Conservation (phyloP, 1,284 basidiomycete genomes). For the Vanrija humicola region DNA sequence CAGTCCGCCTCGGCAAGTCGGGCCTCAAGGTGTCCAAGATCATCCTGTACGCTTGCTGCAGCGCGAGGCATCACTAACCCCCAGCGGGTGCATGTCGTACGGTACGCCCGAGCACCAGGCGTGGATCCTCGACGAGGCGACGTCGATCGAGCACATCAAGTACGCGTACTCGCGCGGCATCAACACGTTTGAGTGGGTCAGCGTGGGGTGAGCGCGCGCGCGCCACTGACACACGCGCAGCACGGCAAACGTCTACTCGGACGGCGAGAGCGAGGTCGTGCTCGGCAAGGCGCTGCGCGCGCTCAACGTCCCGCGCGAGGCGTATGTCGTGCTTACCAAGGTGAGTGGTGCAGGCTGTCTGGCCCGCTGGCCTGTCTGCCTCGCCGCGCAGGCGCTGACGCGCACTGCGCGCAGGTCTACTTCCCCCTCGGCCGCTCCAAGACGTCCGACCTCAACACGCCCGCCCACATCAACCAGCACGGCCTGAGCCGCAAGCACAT, state of each 20-base stretch:
- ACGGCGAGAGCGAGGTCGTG: constrained; percentile 58
- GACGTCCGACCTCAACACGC: neutral
- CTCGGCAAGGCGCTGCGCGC: constrained; percentile 76
- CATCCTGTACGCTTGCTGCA: constrained; percentile 29
- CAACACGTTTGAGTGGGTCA: constrained; percentile 41
- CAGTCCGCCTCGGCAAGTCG: constrained; percentile 37
- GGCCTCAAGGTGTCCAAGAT: constrained; percentile 41
- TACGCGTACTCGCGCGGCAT: constrained; percentile 40
- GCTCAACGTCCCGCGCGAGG: constrained; percentile 65
- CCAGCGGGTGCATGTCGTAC: constrained; percentile 36
- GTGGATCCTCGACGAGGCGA: constrained; percentile 41
- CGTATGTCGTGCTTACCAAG: constrained; percentile 76
- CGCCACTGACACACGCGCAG: constrained; percentile 7
- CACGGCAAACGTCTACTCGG: constrained; percentile 52
- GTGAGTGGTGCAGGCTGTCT: constrained; percentile 38
- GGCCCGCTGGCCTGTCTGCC: too few species aligned
- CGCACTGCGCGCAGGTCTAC: constrained; percentile 13
- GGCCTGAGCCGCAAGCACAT: constrained; percentile 57
- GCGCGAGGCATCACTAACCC: neutral
- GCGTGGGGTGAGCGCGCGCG: neutral
- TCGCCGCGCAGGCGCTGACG: too few species aligned
- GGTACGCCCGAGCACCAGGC: constrained; percentile 25
- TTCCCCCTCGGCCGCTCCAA: constrained; percentile 11
- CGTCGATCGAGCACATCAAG: constrained; percentile 43
- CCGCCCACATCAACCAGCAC: constrained; percentile 49